phyloP scores from a whole-genome alignment of 1,284 basidiomycete genomes.

The Ceratobasidium sp. region DNA sequence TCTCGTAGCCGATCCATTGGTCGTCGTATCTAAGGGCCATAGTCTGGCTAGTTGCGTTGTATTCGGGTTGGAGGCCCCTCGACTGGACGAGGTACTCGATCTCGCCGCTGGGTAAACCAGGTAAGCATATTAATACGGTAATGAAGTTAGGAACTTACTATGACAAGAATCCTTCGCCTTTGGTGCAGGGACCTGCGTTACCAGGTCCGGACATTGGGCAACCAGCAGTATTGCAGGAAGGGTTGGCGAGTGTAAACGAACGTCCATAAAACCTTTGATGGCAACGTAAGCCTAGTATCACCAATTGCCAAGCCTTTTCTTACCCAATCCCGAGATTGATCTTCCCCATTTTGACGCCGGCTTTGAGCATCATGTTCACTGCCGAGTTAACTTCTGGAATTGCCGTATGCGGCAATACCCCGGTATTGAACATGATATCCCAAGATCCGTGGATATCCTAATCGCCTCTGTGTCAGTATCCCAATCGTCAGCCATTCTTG shows the following conservation, averaged over 20 bases:
- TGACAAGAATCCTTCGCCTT: slow-evolving; percentile 16
- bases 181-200: slow-evolving; percentile 25
- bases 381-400: slow-evolving; percentile 30
- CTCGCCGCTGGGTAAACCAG: slow-evolving; percentile 13
- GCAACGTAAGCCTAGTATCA: not conserved
- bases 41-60: slow-evolving; percentile 33
- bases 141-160: not conserved
- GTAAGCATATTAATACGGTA: too few relatives aligned
- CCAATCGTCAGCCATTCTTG: too few relatives aligned
- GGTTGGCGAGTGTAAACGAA: slow-evolving; percentile 37
- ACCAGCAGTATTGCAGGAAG: slow-evolving; percentile 24
- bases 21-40: slow-evolving; percentile 34
- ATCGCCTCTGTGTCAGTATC: not conserved
- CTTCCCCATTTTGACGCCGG: slow-evolving; percentile 24
- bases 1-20: slow-evolving; percentile 41
- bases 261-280: slow-evolving; percentile 31
- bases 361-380: slow-evolving; percentile 38
- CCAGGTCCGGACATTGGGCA: slow-evolving; percentile 41
- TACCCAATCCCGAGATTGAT: slow-evolving; percentile 37
- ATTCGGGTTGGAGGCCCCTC: slow-evolving; percentile 16
- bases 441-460: slow-evolving; percentile 39
- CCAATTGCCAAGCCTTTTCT: not conserved
- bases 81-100: slow-evolving; percentile 30
- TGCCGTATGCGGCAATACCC: slow-evolving; percentile 31
- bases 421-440: slow-evolving; percentile 42